Conservation (phyloP, 2,329 filamentous ascomycete genomes). For the Ascochyta pisi region DNA sequence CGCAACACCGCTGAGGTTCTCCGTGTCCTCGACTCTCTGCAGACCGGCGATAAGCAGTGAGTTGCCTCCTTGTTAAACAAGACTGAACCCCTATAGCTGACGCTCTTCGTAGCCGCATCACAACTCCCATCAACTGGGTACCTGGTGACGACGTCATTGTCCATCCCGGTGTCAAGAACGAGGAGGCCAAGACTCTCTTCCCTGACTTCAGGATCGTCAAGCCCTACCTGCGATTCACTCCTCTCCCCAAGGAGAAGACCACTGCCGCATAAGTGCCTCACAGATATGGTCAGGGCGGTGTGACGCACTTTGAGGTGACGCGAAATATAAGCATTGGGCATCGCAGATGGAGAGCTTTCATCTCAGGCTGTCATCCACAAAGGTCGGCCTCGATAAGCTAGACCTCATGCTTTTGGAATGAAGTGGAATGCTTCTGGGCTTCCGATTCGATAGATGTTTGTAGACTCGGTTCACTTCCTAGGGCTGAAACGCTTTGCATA, state of each 20-base stretch:
- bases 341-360: constrained; percentile 10
- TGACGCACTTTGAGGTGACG: constrained; percentile 2
- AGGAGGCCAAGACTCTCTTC: constrained; percentile 65
- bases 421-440: background rate
- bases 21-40: constrained; percentile 59
- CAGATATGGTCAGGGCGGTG: constrained; percentile 1
- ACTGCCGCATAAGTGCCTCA: constrained; percentile 48
- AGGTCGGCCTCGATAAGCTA: background rate
- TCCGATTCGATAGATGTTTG: constrained; percentile 10
- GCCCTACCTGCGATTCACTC: constrained; percentile 67
- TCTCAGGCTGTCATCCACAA: background rate
- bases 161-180: constrained; percentile 64
- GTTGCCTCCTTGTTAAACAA: background rate
- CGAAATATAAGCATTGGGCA: constrained; percentile 13
- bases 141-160: constrained; percentile 68
- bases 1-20: constrained; percentile 62
- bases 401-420: constrained; percentile 15
- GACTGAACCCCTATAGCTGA: background rate
- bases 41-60: constrained; percentile 64
- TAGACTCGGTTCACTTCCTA: constrained; percentile 4
- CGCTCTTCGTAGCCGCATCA: constrained; percentile 50
- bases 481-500: constrained; percentile 20
- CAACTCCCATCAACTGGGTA: constrained; percentile 69
- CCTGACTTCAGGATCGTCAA: constrained; percentile 67
- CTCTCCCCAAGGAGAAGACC: constrained; percentile 65